Percentiles rank a stretch among this genome's conserved stretches.
These are phyloP conservation scores for Ceratobasidium sp. DNA, from an alignment of 1,284 basidiomycete genomes.

Conservation along the genomic window DNA sequence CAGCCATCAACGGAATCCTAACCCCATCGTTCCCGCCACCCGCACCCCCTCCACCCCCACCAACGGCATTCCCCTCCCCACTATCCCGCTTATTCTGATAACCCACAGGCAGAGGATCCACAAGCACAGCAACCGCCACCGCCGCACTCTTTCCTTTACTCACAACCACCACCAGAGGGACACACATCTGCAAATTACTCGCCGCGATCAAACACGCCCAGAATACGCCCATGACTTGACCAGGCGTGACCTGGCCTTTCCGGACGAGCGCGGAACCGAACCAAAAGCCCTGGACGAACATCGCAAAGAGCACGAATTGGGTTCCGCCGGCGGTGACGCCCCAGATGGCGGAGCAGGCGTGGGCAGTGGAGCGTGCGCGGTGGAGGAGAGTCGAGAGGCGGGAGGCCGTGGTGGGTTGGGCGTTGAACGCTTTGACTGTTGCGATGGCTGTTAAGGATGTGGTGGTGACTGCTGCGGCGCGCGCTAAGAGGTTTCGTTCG, in stretches of 20 bases:
- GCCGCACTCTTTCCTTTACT: conserved; percentile 88
- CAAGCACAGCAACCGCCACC: conserved; percentile 20
- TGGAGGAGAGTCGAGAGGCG: conserved; percentile 66
- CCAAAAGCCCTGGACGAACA: conserved; percentile 98
- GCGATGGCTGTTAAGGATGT: conserved; percentile 83
- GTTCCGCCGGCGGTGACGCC: conserved; percentile 75
- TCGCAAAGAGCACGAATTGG: conserved; percentile 86
- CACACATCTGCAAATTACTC: conserved; percentile 85
- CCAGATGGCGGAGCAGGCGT: conserved; percentile 77
- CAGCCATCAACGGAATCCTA: conserved; percentile 18
- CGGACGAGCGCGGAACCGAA: conserved; percentile 90
- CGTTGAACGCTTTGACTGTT: conserved; percentile 97
- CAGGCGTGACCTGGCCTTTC: conserved; percentile 74
- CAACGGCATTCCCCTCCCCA: background rate
- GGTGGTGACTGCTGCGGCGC: conserved; percentile 83
- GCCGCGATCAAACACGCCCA: conserved; percentile 95
- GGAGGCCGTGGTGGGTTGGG: conserved; percentile 71
- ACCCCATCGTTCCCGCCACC: background rate
- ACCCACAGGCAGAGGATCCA: background rate
- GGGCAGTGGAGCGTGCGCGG: conserved; percentile 64
- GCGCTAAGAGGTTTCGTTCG: conserved; percentile 77
- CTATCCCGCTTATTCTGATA: background rate
- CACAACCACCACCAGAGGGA: conserved; percentile 82
- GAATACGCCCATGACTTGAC: conserved; percentile 93
- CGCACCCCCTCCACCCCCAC: background rate